A percentile compares a stretch with the other conserved stretches of the same genome.
phyloP scores from a whole-genome alignment of 176 grass and related monocot species.

The Oryza officinalis region DNA sequence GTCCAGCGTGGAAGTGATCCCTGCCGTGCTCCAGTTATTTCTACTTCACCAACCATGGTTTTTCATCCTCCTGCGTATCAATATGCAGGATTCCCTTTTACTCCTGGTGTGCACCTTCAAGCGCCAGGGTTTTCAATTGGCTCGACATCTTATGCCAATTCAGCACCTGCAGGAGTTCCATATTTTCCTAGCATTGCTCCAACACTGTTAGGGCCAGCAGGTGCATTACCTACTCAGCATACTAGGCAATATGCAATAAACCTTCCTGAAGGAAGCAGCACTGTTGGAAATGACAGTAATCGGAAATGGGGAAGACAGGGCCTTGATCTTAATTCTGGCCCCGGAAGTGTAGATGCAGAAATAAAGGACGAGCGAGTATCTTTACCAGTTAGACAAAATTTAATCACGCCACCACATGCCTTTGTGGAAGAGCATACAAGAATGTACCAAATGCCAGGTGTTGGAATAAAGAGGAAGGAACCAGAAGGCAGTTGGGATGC shows the following conservation, averaged over 20 bases:
- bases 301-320: constrained; percentile 65
- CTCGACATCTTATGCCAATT: constrained; percentile 44
- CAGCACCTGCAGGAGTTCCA: constrained; percentile 40
- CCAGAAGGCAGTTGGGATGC: constrained; percentile 77
- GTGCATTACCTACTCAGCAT: constrained; percentile 54
- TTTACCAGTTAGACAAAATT: constrained; percentile 54
- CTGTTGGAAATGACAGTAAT: constrained; percentile 53
- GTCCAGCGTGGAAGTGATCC: constrained; percentile 54
- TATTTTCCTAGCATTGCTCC: constrained; percentile 54
- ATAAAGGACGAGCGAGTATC: constrained; percentile 56
- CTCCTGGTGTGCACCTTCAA: constrained; percentile 44
- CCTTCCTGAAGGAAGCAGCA: constrained; percentile 69
- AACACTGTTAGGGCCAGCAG: constrained; percentile 48
- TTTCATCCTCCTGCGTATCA: constrained; percentile 63
- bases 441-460: constrained; percentile 55
- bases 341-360: constrained; percentile 60
- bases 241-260: constrained; percentile 68
- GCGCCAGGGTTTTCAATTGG: constrained; percentile 54
- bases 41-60: constrained; percentile 55
- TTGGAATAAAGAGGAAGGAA: constrained; percentile 79
- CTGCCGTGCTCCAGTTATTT: constrained; percentile 57
- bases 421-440: constrained; percentile 71
- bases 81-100: constrained; percentile 65
- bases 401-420: constrained; percentile 49
- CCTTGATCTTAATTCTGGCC: constrained; percentile 84